phyloP scores from a whole-genome alignment of 1,284 basidiomycete species.

The Coniophora puteana region DNA sequence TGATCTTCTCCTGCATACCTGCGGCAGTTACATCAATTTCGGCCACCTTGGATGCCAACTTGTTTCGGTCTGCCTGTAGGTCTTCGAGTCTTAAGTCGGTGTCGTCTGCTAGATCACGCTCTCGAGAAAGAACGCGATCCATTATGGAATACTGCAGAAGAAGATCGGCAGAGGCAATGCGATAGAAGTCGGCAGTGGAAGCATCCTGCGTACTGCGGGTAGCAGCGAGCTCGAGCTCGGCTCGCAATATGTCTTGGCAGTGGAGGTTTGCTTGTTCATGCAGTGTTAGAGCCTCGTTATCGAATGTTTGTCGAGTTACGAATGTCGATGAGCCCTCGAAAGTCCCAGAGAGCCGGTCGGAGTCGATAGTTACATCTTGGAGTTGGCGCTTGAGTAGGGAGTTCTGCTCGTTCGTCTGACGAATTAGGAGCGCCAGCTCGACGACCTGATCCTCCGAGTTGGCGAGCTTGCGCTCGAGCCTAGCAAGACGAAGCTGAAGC shows the following conservation, averaged over 20 bases:
- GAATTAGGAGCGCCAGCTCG: slow-evolving; percentile 60
- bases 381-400: slow-evolving; percentile 39
- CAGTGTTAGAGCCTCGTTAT: too few species aligned
- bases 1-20: slow-evolving; percentile 35
- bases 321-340: too few species aligned
- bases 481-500: slow-evolving; percentile 41
- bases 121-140: slow-evolving; percentile 24
- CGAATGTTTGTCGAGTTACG: too few species aligned
- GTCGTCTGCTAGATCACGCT: slow-evolving; percentile 32
- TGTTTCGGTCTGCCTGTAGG: too few species aligned
- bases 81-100: too few species aligned
- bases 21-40: slow-evolving; percentile 36
- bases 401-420: slow-evolving; percentile 52
- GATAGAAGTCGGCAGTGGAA: too few species aligned
- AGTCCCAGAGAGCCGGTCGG: too few species aligned
- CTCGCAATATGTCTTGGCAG: too few species aligned
- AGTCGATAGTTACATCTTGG: slow-evolving; percentile 34
- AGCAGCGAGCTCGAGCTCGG: too few species aligned
- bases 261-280: too few species aligned
- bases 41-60: slow-evolving; percentile 30
- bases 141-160: slow-evolving; percentile 24
- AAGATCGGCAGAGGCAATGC: slow-evolving; percentile 29
- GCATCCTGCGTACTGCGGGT: too few species aligned
- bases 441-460: slow-evolving; percentile 65
- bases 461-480: slow-evolving; percentile 62